A percentile compares a stretch with the other conserved stretches of the same genome.
Evolutionary conservation across 306 rosid genomes (phyloP).

Genomic region (Arachis hypogaea): DNA sequence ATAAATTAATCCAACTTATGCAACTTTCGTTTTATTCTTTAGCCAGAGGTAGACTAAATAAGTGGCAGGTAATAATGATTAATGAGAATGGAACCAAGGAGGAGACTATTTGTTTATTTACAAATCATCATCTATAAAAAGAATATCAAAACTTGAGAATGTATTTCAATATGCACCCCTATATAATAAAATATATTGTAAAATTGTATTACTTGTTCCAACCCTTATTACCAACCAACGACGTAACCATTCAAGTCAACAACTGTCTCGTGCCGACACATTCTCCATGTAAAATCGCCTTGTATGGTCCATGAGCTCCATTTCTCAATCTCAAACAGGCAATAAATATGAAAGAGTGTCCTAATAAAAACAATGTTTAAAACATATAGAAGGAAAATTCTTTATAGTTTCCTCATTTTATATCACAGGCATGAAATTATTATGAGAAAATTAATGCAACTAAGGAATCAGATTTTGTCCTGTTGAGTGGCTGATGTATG

Average conservation of each 20-base stretch:
- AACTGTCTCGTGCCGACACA: constrained; percentile 40
- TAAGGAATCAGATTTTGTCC: constrained; percentile 27
- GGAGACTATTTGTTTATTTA: constrained; percentile 18
- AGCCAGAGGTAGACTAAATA: constrained; percentile 32
- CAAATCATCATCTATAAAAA: too few species aligned
- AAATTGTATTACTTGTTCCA: too few species aligned
- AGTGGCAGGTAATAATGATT: constrained; percentile 4
- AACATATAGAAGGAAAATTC: background rate
- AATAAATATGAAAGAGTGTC: background rate
- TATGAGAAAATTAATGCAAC: constrained; percentile 26
- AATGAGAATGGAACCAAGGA: constrained; percentile 9
- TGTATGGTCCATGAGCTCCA: constrained; percentile 10
- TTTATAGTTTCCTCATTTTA: background rate
- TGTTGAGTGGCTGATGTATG: constrained; percentile 27
- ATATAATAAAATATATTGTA: too few species aligned
- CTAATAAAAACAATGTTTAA: constrained; percentile 8
- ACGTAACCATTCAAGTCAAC: constrained; percentile 36
- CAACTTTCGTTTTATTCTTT: constrained; percentile 33
- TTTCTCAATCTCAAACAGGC: constrained; percentile 14
- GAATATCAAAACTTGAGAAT: too few species aligned
- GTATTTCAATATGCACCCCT: too few species aligned
- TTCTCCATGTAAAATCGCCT: constrained; percentile 24
- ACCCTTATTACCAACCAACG: too few species aligned
- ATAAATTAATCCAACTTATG: constrained; percentile 27
- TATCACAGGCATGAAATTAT: background rate